Percentiles rank a stretch among this genome's conserved stretches.
Evolutionary conservation across 2,329 filamentous ascomycete genomes (phyloP).

Genomic region (Pseudogymnoascus sp.): DNA sequence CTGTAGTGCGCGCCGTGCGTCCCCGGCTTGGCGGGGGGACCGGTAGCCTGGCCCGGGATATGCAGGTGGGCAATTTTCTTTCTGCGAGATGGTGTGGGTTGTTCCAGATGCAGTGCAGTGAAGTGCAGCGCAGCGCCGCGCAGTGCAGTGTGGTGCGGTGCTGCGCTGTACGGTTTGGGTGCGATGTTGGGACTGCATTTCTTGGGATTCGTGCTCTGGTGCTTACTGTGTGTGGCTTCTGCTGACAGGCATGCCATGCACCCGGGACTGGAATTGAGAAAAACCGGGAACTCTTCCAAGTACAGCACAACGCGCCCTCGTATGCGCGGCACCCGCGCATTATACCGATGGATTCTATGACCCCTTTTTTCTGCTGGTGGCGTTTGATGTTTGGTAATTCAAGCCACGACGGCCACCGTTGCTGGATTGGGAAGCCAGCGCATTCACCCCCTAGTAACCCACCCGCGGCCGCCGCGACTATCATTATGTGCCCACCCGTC

Average conservation of each 20-base stretch:
- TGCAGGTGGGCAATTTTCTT: neutral
- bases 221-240: neutral
- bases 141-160: neutral
- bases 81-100: neutral
- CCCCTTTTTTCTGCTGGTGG: neutral
- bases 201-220: neutral
- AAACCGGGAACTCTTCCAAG: neutral
- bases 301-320: neutral
- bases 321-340: neutral
- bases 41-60: neutral
- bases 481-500: neutral
- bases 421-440: neutral
- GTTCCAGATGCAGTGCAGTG: neutral
- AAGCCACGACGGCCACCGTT: neutral
- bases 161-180: neutral
- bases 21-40: neutral
- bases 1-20: neutral
- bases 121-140: neutral
- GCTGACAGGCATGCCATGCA: neutral
- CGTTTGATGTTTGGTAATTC: neutral
- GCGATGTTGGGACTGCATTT: conserved; percentile 2
- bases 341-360: neutral
- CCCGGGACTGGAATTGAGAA: neutral
- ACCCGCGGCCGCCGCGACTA: neutral
- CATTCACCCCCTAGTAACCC: neutral